Evolutionary conservation across 345 rosid genomes (phyloP).

Genomic region (Limnanthes douglasii): DNA sequence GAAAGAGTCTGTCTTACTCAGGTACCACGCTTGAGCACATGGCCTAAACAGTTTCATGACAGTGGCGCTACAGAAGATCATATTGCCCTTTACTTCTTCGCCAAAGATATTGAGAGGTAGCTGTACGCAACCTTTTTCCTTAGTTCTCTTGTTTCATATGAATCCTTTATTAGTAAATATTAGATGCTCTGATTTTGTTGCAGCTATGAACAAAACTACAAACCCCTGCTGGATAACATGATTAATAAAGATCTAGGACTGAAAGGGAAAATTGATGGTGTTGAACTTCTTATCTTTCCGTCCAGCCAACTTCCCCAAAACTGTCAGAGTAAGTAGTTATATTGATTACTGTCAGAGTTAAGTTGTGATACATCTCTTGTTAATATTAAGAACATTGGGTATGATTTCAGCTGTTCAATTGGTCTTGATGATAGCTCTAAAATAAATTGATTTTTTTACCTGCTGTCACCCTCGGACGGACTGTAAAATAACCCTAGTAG

Average conservation of each 20-base stretch:
- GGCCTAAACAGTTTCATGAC: slow-evolving; percentile 77
- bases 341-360: too few relatives aligned
- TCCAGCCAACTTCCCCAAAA: slow-evolving; percentile 76
- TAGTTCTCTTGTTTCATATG: slow-evolving; percentile 1
- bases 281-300: slow-evolving; percentile 74
- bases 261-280: slow-evolving; percentile 54
- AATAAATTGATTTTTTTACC: too few relatives aligned
- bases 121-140: background rate
- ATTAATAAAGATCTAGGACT: slow-evolving; percentile 76
- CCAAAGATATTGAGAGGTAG: slow-evolving; percentile 78
- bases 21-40: slow-evolving; percentile 62
- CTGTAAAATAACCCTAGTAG: too few relatives aligned
- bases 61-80: slow-evolving; percentile 66
- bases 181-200: too few relatives aligned
- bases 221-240: slow-evolving; percentile 61
- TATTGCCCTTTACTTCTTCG: slow-evolving; percentile 94
- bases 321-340: slow-evolving; percentile 89
- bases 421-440: too few relatives aligned
- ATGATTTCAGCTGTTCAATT: too few relatives aligned
- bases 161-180: too few relatives aligned
- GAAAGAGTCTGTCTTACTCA: slow-evolving; percentile 45
- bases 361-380: too few relatives aligned
- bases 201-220: slow-evolving; percentile 80
- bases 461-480: too few relatives aligned
- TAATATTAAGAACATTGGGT: too few relatives aligned